Conservation (phyloP, 495 filamentous ascomycete species). For the Poronia punctata region DNA sequence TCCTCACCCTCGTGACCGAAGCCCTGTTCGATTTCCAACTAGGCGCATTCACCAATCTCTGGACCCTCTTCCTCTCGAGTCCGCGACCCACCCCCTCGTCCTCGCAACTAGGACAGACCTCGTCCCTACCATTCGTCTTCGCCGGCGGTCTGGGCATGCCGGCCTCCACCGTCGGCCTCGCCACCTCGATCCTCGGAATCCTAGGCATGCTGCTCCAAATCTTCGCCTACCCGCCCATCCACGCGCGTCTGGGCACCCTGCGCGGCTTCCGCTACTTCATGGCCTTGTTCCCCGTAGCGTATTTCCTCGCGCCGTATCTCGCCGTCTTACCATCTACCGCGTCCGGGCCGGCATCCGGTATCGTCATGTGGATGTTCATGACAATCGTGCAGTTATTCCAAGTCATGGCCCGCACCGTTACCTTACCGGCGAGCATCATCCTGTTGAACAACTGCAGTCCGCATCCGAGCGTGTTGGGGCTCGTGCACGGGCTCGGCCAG, state of each 20-base stretch:
- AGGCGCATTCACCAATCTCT: conserved; percentile 76
- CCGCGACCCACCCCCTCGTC: conserved; percentile 59
- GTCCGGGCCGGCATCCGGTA: conserved; percentile 57
- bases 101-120: too few relatives aligned
- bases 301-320: conserved; percentile 66
- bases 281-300: conserved; percentile 65
- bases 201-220: conserved; percentile 77
- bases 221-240: conserved; percentile 64
- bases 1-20: conserved; percentile 56
- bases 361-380: conserved; percentile 64
- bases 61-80: conserved; percentile 77
- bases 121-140: conserved; percentile 57
- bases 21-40: conserved; percentile 69
- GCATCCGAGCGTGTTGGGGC: conserved; percentile 71
- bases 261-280: conserved; percentile 64
- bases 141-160: conserved; percentile 75
- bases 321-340: conserved; percentile 57
- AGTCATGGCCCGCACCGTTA: conserved; percentile 72
- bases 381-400: conserved; percentile 61
- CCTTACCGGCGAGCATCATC: conserved; percentile 68
- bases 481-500: conserved; percentile 75
- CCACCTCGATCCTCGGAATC: conserved; percentile 68
- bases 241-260: conserved; percentile 59
- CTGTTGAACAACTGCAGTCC: conserved; percentile 79
- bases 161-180: conserved; percentile 65